phyloP scores from a whole-genome alignment of 2,329 filamentous ascomycete genomes.

The Ophiocordyceps camponoti-floridani region DNA sequence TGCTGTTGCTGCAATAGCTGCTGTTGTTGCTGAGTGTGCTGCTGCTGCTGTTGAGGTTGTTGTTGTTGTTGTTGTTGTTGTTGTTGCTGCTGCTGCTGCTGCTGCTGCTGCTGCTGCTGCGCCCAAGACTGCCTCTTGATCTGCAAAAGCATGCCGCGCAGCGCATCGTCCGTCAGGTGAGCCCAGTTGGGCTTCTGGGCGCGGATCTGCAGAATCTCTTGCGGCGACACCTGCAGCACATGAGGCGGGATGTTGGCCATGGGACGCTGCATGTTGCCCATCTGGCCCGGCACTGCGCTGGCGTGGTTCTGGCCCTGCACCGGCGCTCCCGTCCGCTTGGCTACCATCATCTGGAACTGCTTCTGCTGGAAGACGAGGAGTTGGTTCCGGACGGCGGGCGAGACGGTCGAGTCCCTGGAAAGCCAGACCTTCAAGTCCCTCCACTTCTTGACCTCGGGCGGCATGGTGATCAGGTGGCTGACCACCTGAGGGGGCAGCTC shows the following conservation, averaged over 20 bases:
- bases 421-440: slow-evolving; percentile 25
- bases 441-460: slow-evolving; percentile 30
- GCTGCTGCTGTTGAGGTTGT: too few relatives aligned
- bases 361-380: slow-evolving; percentile 17
- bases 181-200: slow-evolving; percentile 8
- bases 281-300: slow-evolving; percentile 8
- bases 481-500: slow-evolving; percentile 23
- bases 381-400: slow-evolving; percentile 13
- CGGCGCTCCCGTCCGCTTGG: slow-evolving; percentile 12
- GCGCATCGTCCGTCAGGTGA: slow-evolving; percentile 15
- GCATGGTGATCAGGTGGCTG: slow-evolving; percentile 14
- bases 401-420: slow-evolving; percentile 15
- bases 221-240: slow-evolving; percentile 13
- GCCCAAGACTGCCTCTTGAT: slow-evolving; percentile 16
- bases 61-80: slow-evolving; percentile 13
- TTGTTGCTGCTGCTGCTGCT: background rate
- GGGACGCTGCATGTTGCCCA: slow-evolving; percentile 9
- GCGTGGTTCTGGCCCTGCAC: slow-evolving; percentile 12
- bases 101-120: slow-evolving; percentile 12
- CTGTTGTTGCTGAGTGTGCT: slow-evolving; percentile 11
- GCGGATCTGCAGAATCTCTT: slow-evolving; percentile 16
- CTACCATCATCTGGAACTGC: slow-evolving; percentile 19
- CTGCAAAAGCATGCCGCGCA: slow-evolving; percentile 12
- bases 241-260: slow-evolving; percentile 12
- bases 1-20: slow-evolving; percentile 14